phyloP scores from a whole-genome alignment of 1,284 basidiomycete species.

The Ustilago trichophora region DNA sequence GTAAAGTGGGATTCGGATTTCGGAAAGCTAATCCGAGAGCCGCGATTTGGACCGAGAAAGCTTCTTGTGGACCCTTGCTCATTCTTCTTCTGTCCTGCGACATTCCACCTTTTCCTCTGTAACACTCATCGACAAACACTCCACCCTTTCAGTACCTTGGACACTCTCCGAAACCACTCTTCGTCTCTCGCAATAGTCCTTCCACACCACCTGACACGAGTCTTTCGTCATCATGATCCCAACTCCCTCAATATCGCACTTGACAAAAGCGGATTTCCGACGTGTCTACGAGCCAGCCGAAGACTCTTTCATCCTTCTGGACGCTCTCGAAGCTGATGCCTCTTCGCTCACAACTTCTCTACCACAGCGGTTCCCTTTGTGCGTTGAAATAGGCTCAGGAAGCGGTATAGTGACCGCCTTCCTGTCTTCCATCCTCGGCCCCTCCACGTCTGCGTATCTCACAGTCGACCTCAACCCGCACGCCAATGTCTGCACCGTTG shows the following conservation, averaged over 20 bases:
- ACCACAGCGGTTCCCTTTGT: constrained; percentile 68
- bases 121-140: too few relatives aligned
- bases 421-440: constrained; percentile 47
- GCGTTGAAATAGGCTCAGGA: constrained; percentile 94
- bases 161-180: too few relatives aligned
- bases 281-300: constrained; percentile 72
- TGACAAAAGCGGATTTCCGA: constrained; percentile 78
- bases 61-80: too few relatives aligned
- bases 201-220: too few relatives aligned
- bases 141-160: too few relatives aligned
- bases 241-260: constrained; percentile 86
- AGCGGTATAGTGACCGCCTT: constrained; percentile 83
- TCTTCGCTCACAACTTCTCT: constrained; percentile 2
- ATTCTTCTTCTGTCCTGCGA: too few relatives aligned
- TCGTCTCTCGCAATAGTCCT: too few relatives aligned
- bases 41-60: too few relatives aligned
- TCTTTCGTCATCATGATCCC: too few relatives aligned
- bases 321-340: constrained; percentile 78
- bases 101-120: too few relatives aligned
- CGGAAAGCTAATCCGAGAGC: too few relatives aligned
- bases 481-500: constrained; percentile 74
- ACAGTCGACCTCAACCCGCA: constrained; percentile 88
- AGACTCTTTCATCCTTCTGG: constrained; percentile 93
- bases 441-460: constrained; percentile 66
- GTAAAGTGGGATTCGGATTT: too few relatives aligned